A percentile compares a stretch with the other conserved stretches of the same genome.
phyloP scores from a whole-genome alignment of 1,284 basidiomycete genomes.

The Apiotrichum laibachii region DNA sequence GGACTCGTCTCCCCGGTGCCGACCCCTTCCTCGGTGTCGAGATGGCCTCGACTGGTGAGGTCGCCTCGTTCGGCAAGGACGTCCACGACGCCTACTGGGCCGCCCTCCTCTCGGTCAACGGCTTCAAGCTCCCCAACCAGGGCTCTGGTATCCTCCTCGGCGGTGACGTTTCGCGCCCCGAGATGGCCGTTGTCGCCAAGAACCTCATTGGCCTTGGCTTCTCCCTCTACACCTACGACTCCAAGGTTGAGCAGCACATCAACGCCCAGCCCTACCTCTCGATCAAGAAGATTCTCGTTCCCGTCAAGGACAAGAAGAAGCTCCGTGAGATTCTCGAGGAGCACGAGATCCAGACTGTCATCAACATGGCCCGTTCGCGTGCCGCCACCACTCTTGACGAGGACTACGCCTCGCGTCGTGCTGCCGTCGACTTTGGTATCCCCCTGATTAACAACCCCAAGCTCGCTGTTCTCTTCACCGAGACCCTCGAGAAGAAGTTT shows the following conservation, averaged over 20 bases:
- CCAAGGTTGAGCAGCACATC: conserved; percentile 83
- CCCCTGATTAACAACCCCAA: conserved; percentile 83
- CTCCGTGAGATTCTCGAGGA: conserved; percentile 77
- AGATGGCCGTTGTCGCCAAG: conserved; percentile 71
- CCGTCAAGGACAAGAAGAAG: conserved; percentile 93
- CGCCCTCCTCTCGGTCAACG: conserved; percentile 74
- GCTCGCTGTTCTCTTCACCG: conserved; percentile 85
- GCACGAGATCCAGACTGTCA: conserved; percentile 90
- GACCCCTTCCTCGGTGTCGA: conserved; percentile 97
- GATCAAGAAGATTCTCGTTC: conserved; percentile 88
- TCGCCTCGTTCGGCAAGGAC: conserved; percentile 94
- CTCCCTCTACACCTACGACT: conserved; percentile 70
- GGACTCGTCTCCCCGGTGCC: conserved; percentile 81
- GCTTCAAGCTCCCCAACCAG: conserved; percentile 67
- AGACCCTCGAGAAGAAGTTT: conserved; percentile 84
- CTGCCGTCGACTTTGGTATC: conserved; percentile 87
- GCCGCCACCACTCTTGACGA: conserved; percentile 80
- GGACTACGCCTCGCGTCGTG: conserved; percentile 91
- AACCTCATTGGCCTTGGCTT: conserved; percentile 98
- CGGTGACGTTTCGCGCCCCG: conserved; percentile 85
- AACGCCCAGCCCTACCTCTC: conserved; percentile 73
- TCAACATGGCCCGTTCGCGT: conserved; percentile 85
- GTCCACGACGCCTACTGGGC: conserved; percentile 98
- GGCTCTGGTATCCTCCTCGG: conserved; percentile 52
- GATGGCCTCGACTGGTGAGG: conserved; percentile 98